A percentile compares a stretch with the other conserved stretches of the same genome.
phyloP scores from a whole-genome alignment of 495 filamentous ascomycete genomes.

The Penicillium daleae region DNA sequence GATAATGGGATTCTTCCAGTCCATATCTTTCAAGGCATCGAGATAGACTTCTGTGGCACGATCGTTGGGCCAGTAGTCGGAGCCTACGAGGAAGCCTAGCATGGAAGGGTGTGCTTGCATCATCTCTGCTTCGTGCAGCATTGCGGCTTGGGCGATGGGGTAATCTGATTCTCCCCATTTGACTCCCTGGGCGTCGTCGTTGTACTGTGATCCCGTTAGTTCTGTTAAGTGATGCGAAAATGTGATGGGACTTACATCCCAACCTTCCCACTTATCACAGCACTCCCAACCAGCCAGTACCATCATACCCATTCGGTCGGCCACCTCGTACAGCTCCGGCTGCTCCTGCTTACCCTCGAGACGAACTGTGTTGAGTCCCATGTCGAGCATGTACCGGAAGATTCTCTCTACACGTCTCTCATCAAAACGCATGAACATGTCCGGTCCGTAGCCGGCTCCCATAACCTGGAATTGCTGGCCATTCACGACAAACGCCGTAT shows the following conservation, averaged over 20 bases:
- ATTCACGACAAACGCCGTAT: constrained; percentile 60
- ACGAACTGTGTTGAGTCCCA: constrained; percentile 65
- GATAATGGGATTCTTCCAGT: constrained; percentile 62
- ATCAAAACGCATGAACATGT: constrained; percentile 65
- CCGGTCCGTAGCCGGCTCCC: constrained; percentile 62
- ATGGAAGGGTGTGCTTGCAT: constrained; percentile 62
- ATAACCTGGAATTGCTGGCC: constrained; percentile 60
- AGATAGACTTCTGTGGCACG: constrained; percentile 56
- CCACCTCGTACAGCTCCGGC: constrained; percentile 59
- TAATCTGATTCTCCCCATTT: constrained; percentile 60
- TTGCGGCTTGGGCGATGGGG: constrained; percentile 52
- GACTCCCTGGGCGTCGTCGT: constrained; percentile 52
- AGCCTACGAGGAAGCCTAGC: constrained; percentile 60
- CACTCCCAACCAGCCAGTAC: constrained; percentile 69
- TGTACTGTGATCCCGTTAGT: constrained; percentile 45
- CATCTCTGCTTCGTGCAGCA: constrained; percentile 63
- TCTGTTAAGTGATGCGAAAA: too few species aligned
- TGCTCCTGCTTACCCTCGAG: constrained; percentile 71
- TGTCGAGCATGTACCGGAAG: constrained; percentile 55
- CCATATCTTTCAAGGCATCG: constrained; percentile 48
- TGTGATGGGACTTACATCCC: constrained; percentile 39
- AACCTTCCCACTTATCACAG: constrained; percentile 71
- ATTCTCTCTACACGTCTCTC: constrained; percentile 45
- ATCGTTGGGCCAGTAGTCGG: constrained; percentile 66
- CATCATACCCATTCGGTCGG: constrained; percentile 64